These are phyloP conservation scores for Aspergillus ruber DNA, from an alignment of 2,329 filamentous ascomycete species.

Conservation along the genomic window DNA sequence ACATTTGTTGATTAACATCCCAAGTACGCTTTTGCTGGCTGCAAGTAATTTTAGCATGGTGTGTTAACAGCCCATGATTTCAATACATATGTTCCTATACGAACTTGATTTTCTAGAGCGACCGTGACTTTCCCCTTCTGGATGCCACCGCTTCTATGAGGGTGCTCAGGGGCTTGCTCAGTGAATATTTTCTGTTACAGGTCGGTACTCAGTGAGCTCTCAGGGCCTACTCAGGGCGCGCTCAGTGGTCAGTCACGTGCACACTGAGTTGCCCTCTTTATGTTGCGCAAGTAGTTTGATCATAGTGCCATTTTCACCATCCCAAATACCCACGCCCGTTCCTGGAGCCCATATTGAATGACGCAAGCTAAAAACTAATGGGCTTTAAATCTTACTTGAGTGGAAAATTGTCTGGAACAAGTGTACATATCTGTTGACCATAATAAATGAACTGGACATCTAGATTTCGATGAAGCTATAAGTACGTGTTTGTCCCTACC, in stretches of 20 bases:
- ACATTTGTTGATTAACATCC: too few species aligned
- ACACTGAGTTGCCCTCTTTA: not conserved
- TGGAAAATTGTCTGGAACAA: not conserved
- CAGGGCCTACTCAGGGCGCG: not conserved
- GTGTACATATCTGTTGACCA: too few species aligned
- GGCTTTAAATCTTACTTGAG: not conserved
- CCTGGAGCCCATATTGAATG: not conserved
- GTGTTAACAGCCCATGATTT: too few species aligned
- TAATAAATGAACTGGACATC: too few species aligned
- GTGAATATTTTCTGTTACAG: too few species aligned
- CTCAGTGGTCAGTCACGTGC: conserved; percentile 2
- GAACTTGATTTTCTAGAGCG: conserved; percentile 8
- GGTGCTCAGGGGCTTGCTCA: conserved; percentile 4
- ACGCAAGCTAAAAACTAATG: not conserved
- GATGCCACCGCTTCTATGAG: conserved; percentile 5
- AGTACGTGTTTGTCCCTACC: not conserved
- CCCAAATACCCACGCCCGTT: not conserved
- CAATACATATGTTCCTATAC: conserved; percentile 10
- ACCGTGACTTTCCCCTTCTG: conserved; percentile 1
- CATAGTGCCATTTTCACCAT: not conserved
- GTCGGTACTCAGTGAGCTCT: conserved; percentile 2
- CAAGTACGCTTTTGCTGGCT: too few species aligned
- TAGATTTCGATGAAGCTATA: too few species aligned
- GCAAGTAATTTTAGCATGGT: too few species aligned
- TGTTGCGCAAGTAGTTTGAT: not conserved